Percentiles rank a stretch among this genome's conserved stretches.
Evolutionary conservation across 1,284 basidiomycete species (phyloP).

Genomic region (Naganishia sp.): DNA sequence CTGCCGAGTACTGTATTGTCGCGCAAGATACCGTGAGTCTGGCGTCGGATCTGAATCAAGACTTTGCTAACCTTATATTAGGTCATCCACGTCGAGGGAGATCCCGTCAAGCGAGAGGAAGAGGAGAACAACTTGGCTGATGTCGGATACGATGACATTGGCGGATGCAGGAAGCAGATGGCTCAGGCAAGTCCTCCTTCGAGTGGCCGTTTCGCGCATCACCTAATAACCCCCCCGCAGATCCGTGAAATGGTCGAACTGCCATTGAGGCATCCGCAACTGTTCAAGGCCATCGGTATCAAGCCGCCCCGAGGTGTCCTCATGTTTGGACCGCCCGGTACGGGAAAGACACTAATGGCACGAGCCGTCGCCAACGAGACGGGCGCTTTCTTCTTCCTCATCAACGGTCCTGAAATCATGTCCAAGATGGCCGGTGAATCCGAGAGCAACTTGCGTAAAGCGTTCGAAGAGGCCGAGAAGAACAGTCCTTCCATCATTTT

Average conservation of each 20-base stretch:
- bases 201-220: not conserved
- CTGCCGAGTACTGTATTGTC: slow-evolving; percentile 93
- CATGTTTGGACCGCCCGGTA: slow-evolving; percentile 95
- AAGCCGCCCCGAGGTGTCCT: slow-evolving; percentile 98
- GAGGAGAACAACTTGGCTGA: slow-evolving; percentile 96
- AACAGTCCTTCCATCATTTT: slow-evolving; percentile 99
- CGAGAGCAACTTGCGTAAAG: slow-evolving; percentile 95
- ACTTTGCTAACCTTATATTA: slow-evolving; percentile 14
- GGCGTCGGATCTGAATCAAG: too few relatives aligned
- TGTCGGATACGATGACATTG: slow-evolving; percentile 99
- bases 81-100: slow-evolving; percentile 71
- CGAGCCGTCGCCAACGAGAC: slow-evolving; percentile 99
- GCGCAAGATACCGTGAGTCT: slow-evolving; percentile 82
- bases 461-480: slow-evolving; percentile 99
- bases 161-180: slow-evolving; percentile 98
- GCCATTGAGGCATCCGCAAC: slow-evolving; percentile 94
- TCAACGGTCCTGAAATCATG: slow-evolving; percentile 99
- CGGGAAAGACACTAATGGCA: slow-evolving; percentile 98
- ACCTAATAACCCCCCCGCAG: slow-evolving; percentile 36
- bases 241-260: slow-evolving; percentile 99
- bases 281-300: slow-evolving; percentile 99
- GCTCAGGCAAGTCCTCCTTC: slow-evolving; percentile 63
- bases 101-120: slow-evolving; percentile 97
- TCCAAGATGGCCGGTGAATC: slow-evolving; percentile 99
- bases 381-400: slow-evolving; percentile 99